Evolutionary conservation across 805 yeast species (phyloP), one percentile per base, ranked within the genome.

Genomic region (Kuraishia hungarica): DNA sequence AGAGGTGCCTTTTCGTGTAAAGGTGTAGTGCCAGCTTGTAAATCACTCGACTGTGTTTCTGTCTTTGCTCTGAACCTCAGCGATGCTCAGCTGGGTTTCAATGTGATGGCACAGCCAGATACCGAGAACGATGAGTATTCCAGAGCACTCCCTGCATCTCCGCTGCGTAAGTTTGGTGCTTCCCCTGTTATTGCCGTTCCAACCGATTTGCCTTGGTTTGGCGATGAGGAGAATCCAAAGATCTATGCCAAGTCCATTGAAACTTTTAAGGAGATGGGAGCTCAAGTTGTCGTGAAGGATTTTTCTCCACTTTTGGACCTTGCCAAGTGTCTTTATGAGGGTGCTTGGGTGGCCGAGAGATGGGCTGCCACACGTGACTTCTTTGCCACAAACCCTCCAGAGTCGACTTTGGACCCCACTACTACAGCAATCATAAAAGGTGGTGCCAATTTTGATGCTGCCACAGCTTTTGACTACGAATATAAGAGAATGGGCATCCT

Each of bases 261-360:
- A 23, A 70, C 71, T 48, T 73, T 86, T 57, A 69, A 74, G 48
- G 62, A 72, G 48, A 62, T 79, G 17, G 87, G 89, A 53, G 88
- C 86, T 49, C 73, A 75, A 48, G 71, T 89, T 28, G 77, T 81
- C 22, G 73, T 83, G 11, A 68, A 84, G 49, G 92, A 90, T 70
- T 92, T 93, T 67, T 69, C 84, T 19, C 88, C 91, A 2, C 74
- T 93, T 48, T 74, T 89, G 58, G 87, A 87, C 43, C 76, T 93
- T 56, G 99, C 98, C 19, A 82, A 82, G 62, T 88, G 94, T 65
- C 77, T 93, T 43, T 93, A 93, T 67, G 97, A 93, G 66, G 99
- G 99, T 56, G 88, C 98, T n/a, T 93, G 99, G 99, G 98, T 93
- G 11, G 89, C 96, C 23, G 99, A 93, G 73, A 81, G 99, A 62